Conservation (phyloP, 257 asterid genomes). For the Fraxinus americana region DNA sequence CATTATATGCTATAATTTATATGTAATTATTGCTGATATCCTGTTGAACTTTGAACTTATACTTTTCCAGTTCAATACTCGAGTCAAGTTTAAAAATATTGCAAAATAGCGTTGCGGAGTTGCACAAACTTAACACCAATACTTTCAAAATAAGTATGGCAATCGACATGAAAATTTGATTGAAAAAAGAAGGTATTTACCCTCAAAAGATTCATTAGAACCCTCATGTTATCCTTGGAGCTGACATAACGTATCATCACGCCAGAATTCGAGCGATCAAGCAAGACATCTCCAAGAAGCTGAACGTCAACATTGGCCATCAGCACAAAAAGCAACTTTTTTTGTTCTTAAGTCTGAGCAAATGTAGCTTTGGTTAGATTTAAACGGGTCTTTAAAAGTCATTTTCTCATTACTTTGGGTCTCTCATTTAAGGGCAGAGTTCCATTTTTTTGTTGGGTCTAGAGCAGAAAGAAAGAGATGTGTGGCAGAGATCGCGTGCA, state of each 20-base stretch:
- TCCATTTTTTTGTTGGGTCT: too few species aligned
- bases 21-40: too few species aligned
- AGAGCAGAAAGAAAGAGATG: too few species aligned
- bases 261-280: slow-evolving; percentile 74
- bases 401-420: too few species aligned
- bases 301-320: slow-evolving; percentile 26
- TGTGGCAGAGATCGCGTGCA: too few species aligned
- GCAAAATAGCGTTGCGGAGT: too few species aligned
- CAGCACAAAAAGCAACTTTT: background rate
- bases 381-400: too few species aligned
- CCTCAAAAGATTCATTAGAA: slow-evolving; percentile 85
- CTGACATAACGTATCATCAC: slow-evolving; percentile 84
- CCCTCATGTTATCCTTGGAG: slow-evolving; percentile 67
- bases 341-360: background rate
- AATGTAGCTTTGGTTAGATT: background rate
- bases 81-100: background rate
- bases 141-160: background rate
- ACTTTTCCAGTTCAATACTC: background rate
- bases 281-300: slow-evolving; percentile 92
- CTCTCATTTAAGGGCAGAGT: too few species aligned
- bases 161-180: background rate
- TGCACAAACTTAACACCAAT: too few species aligned
- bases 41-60: background rate
- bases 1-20: too few species aligned
- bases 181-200: slow-evolving; percentile 37